A percentile compares a stretch with the other conserved stretches of the same genome.
Evolutionary conservation across 805 yeast genomes (phyloP).

Genomic region (Trichomonascus vanleenenianus): DNA sequence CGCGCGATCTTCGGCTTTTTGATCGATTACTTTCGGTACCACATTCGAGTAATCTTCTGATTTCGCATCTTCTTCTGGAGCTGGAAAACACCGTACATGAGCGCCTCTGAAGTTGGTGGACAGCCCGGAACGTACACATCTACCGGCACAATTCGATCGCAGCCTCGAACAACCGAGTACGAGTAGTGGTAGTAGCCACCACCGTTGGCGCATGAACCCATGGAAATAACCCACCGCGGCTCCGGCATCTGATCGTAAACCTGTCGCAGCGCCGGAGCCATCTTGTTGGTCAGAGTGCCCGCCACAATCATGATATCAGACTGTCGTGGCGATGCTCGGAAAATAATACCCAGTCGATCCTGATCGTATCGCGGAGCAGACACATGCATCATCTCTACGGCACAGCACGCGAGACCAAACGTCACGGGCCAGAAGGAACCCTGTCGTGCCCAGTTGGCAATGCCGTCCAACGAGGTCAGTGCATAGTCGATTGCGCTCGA

Average conservation of each 20-base stretch:
- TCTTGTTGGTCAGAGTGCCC: slow-evolving; percentile 83
- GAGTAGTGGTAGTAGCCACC: slow-evolving; percentile 91
- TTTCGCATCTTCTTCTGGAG: slow-evolving; percentile 85
- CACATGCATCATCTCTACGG: slow-evolving; percentile 92
- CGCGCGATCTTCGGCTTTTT: slow-evolving; percentile 6
- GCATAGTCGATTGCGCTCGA: slow-evolving; percentile 67
- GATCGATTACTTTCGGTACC: slow-evolving; percentile 59
- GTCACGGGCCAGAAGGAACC: slow-evolving; percentile 93
- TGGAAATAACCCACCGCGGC: slow-evolving; percentile 89
- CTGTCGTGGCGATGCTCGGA: slow-evolving; percentile 91
- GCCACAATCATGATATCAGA: slow-evolving; percentile 90
- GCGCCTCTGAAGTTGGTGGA: slow-evolving; percentile 87
- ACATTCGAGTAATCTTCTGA: slow-evolving; percentile 71
- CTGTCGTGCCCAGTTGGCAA: slow-evolving; percentile 87
- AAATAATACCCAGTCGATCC: slow-evolving; percentile 85
- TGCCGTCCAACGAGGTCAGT: slow-evolving; percentile 69
- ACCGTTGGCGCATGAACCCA: slow-evolving; percentile 93
- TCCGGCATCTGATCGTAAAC: slow-evolving; percentile 93
- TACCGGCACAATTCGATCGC: slow-evolving; percentile 82
- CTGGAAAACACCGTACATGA: slow-evolving; percentile 85
- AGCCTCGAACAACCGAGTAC: slow-evolving; percentile 82
- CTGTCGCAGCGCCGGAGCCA: slow-evolving; percentile 91
- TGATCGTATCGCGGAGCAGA: slow-evolving; percentile 89
- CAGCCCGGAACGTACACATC: slow-evolving; percentile 91
- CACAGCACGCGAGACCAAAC: slow-evolving; percentile 88